Conservation (phyloP, 768 basidiomycete species). For the Boletus sensibilis region DNA sequence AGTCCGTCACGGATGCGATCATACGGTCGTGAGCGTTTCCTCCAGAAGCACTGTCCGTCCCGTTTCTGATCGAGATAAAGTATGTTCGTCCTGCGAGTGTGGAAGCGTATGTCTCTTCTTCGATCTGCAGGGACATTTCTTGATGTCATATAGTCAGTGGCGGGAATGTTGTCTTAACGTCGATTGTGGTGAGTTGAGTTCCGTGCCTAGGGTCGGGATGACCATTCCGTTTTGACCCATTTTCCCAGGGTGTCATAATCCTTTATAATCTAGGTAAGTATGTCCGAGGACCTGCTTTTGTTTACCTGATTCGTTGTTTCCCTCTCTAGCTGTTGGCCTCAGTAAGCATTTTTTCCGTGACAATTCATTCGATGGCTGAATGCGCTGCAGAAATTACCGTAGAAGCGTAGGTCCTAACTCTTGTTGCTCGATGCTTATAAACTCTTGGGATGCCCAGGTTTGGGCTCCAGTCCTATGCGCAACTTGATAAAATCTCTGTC, state of each 20-base stretch:
- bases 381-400: conserved; percentile 43
- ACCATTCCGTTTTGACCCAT: conserved; percentile 8
- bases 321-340: conserved; percentile 10
- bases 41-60: not conserved
- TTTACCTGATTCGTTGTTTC: not conserved
- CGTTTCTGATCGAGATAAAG: conserved; percentile 18
- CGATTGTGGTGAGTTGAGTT: conserved; percentile 43
- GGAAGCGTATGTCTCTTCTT: conserved; percentile 39
- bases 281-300: not conserved
- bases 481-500: conserved; percentile 42
- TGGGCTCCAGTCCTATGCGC: conserved; percentile 32
- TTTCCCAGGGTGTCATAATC: conserved; percentile 33
- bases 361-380: not conserved
- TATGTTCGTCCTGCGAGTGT: conserved; percentile 50
- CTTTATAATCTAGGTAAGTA: conserved; percentile 45
- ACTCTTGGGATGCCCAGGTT: conserved; percentile 33
- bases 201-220: not conserved
- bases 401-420: conserved; percentile 42
- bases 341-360: not conserved
- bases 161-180: conserved; percentile 40
- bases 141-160: conserved; percentile 42
- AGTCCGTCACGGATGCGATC: conserved; percentile 51
- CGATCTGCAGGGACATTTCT: not conserved
- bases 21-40: conserved; percentile 37
- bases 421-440: not conserved